Percentiles rank a stretch among this genome's conserved stretches.
Conservation (phyloP, 495 filamentous ascomycete genomes). For the Penicillium daleae region DNA sequence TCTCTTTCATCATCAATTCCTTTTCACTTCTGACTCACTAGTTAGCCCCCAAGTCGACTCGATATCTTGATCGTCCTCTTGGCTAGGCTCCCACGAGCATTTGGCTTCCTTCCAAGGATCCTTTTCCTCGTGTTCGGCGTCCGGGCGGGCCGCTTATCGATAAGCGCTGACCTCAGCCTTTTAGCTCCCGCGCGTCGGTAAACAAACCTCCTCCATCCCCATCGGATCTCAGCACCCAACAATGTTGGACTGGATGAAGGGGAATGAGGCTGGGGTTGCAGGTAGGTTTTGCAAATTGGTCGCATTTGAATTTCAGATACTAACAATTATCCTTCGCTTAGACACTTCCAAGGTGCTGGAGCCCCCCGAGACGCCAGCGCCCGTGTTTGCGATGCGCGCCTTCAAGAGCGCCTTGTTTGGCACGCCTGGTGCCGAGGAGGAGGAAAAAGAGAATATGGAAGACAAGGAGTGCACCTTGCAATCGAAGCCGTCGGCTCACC, state of each 20-base stretch:
- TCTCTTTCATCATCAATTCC: too few species aligned
- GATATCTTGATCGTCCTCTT: neutral
- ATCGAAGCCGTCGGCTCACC: conserved; percentile 28
- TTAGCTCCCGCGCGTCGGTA: conserved; percentile 27
- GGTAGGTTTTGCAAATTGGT: conserved; percentile 16
- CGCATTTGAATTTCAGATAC: conserved; percentile 15
- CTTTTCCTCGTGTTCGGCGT: neutral
- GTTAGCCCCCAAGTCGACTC: neutral
- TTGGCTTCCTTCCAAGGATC: neutral
- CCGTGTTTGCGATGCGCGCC: conserved; percentile 90
- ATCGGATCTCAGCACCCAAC: conserved; percentile 24
- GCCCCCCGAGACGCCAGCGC: conserved; percentile 87
- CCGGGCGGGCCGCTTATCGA: conserved; percentile 17
- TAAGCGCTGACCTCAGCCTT: conserved; percentile 25
- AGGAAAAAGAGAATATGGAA: conserved; percentile 28
- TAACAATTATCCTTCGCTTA: conserved; percentile 16
- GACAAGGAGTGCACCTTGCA: conserved; percentile 10
- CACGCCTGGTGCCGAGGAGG: conserved; percentile 64
- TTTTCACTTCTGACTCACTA: neutral
- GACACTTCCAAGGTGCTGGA: conserved; percentile 55
- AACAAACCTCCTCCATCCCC: conserved; percentile 21
- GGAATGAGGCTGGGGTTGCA: conserved; percentile 46
- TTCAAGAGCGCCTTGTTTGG: conserved; percentile 92
- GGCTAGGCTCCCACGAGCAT: conserved; percentile 5
- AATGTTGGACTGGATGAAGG: conserved; percentile 60